phyloP scores from a whole-genome alignment of 345 rosid genomes.

The Geranium brycei region DNA sequence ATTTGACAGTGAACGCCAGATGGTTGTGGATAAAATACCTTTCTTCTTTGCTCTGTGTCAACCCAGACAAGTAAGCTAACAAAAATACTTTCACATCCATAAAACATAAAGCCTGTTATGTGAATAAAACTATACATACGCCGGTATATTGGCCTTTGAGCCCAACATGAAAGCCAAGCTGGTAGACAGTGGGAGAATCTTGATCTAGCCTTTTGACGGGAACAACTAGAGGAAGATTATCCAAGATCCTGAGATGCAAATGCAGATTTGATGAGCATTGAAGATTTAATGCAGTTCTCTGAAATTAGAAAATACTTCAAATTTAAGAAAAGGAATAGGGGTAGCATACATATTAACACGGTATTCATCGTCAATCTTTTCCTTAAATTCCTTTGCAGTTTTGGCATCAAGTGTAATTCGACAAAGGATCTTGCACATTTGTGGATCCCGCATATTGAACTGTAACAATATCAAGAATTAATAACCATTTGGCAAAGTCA shows the following conservation, averaged over 20 bases:
- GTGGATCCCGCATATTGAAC: slow-evolving; percentile 81
- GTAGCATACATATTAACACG: slow-evolving; percentile 56
- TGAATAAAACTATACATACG: slow-evolving; percentile 22
- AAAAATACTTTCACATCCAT: neutral
- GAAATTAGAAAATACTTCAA: too few relatives aligned
- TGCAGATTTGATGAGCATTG: neutral
- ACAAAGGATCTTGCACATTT: slow-evolving; percentile 50
- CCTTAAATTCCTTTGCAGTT: slow-evolving; percentile 53
- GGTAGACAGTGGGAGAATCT: slow-evolving; percentile 36
- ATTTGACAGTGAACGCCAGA: slow-evolving; percentile 56
- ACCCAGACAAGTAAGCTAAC: slow-evolving; percentile 4
- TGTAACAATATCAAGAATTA: slow-evolving; percentile 16
- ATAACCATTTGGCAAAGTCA: too few relatives aligned
- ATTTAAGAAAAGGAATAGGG: too few relatives aligned
- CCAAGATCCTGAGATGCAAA: slow-evolving; percentile 45
- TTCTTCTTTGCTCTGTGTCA: slow-evolving; percentile 57
- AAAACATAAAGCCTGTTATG: too few relatives aligned
- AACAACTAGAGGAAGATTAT: slow-evolving; percentile 64
- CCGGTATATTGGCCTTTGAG: slow-evolving; percentile 53
- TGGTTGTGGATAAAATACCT: slow-evolving; percentile 83
- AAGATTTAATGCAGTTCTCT: too few relatives aligned
- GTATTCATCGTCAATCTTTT: slow-evolving; percentile 76
- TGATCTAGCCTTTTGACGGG: slow-evolving; percentile 38
- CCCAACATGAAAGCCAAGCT: slow-evolving; percentile 57
- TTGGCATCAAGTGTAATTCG: slow-evolving; percentile 38